Evolutionary conservation across 495 filamentous ascomycete genomes (phyloP).

Genomic region (Evernia prunastri): DNA sequence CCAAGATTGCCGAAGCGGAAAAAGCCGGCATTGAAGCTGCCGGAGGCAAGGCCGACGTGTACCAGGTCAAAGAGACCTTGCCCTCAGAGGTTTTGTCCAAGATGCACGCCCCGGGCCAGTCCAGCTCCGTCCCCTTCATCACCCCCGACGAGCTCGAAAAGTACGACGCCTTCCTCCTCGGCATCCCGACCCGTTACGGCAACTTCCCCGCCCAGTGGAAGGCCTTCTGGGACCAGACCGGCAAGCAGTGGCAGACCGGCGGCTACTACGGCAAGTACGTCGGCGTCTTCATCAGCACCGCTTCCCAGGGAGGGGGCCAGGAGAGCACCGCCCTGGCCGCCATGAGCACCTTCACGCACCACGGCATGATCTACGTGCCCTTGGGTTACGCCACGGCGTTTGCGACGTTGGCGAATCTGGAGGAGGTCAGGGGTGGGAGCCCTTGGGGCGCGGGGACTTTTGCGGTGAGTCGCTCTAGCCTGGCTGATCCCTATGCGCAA

Average conservation of each 20-base stretch:
- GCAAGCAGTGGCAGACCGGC: constrained; percentile 63
- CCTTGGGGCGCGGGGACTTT: constrained; percentile 97
- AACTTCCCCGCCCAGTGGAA: constrained; percentile 99
- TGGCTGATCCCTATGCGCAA: not conserved
- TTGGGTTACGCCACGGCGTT: constrained; percentile 86
- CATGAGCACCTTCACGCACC: constrained; percentile 85
- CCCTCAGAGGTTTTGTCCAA: constrained; percentile 69
- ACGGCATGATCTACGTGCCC: constrained; percentile 93
- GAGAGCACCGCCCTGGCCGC: constrained; percentile 76
- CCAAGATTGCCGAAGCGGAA: constrained; percentile 78
- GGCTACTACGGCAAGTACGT: constrained; percentile 86
- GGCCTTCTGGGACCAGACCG: constrained; percentile 79
- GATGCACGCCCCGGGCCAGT: constrained; percentile 85
- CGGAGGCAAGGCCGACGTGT: constrained; percentile 45
- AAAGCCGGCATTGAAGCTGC: constrained; percentile 83
- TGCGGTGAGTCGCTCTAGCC: constrained; percentile 46
- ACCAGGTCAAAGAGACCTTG: constrained; percentile 72
- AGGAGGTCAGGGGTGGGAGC: constrained; percentile 74
- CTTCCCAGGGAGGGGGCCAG: constrained; percentile 79
- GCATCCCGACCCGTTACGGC: constrained; percentile 96
- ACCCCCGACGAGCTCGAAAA: constrained; percentile 60
- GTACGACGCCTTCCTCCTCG: constrained; percentile 90
- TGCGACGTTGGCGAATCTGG: constrained; percentile 55
- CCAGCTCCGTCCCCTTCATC: constrained; percentile 56
- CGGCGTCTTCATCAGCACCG: constrained; percentile 85